These are phyloP conservation scores for Fistulifera solaris DNA, from an alignment of 108 stramenopile species.

Conservation along the genomic window DNA sequence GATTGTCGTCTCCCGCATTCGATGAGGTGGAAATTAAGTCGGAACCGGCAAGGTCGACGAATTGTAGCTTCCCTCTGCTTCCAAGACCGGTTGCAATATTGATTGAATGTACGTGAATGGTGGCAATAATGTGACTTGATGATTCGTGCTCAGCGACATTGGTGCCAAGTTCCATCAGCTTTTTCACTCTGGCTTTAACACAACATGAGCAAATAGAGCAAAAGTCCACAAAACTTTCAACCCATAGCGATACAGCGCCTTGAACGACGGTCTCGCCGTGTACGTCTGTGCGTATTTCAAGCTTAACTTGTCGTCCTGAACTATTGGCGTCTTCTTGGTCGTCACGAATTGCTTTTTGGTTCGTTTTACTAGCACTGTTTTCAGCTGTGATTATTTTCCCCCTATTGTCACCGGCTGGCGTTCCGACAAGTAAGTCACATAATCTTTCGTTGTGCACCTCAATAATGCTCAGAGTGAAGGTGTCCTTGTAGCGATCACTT, in stretches of 20 bases:
- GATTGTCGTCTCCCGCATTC: slow-evolving; percentile 6
- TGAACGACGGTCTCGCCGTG: slow-evolving; percentile 78
- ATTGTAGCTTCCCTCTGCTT: slow-evolving; percentile 66
- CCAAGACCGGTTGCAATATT: slow-evolving; percentile 68
- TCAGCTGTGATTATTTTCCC: slow-evolving; percentile 40
- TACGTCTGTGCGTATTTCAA: slow-evolving; percentile 77
- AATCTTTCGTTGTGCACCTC: slow-evolving; percentile 76
- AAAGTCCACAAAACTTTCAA: slow-evolving; percentile 54
- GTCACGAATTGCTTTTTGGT: slow-evolving; percentile 8
- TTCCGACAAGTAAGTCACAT: slow-evolving; percentile 59
- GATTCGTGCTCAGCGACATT: slow-evolving; percentile 27
- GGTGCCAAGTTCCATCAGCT: slow-evolving; percentile 39
- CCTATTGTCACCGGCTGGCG: slow-evolving; percentile 40
- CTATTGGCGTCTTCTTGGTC: slow-evolving; percentile 18
- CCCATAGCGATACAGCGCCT: slow-evolving; percentile 49
- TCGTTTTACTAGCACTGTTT: slow-evolving; percentile 7
- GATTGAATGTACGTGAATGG: slow-evolving; percentile 54
- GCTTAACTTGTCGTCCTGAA: slow-evolving; percentile 25
- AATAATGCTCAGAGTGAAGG: slow-evolving; percentile 53
- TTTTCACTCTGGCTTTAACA: slow-evolving; percentile 24
- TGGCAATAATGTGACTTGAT: slow-evolving; percentile 53
- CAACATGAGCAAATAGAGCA: slow-evolving; percentile 46
- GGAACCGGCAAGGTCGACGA: slow-evolving; percentile 71
- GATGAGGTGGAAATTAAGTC: slow-evolving; percentile 22
- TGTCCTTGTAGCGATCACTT: slow-evolving; percentile 57